Conservation (phyloP, 2,329 filamentous ascomycete genomes). For the Claviceps sp. region DNA sequence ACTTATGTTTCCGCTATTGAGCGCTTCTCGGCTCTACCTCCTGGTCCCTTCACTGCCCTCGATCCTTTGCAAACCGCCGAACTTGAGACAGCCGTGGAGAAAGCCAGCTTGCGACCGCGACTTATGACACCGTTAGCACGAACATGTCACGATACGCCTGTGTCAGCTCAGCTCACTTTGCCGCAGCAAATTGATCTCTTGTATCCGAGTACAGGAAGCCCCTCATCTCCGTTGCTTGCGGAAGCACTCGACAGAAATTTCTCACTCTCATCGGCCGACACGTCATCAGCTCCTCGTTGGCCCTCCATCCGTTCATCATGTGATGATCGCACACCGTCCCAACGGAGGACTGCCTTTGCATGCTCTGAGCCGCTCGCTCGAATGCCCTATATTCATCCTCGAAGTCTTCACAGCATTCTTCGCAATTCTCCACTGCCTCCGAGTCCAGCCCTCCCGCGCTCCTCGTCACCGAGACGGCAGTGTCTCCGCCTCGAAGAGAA, state of each 20-base stretch:
- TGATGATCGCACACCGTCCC: constrained; percentile 9
- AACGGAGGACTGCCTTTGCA: constrained; percentile 1
- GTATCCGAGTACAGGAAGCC: constrained; percentile 43
- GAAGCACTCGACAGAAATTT: constrained; percentile 36
- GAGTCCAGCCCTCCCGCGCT: constrained; percentile 32
- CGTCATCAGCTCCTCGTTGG: constrained; percentile 5
- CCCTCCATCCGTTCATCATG: constrained; percentile 1
- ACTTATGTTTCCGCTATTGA: constrained; percentile 50
- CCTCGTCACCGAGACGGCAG: constrained; percentile 40
- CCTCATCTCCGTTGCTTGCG: constrained; percentile 45
- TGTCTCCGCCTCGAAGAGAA: constrained; percentile 42
- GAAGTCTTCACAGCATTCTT: constrained; percentile 48
- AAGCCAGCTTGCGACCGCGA: constrained; percentile 18
- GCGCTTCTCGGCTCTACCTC: constrained; percentile 35
- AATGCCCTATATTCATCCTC: constrained; percentile 43
- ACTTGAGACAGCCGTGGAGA: constrained; percentile 17
- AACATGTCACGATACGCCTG: constrained; percentile 38
- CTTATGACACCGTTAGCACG: constrained; percentile 31
- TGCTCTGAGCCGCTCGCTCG: neutral
- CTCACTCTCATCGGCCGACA: constrained; percentile 28
- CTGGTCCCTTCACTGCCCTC: constrained; percentile 36
- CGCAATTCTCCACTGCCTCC: constrained; percentile 52
- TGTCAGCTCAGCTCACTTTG: constrained; percentile 37
- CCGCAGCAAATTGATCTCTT: constrained; percentile 31
- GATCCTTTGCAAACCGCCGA: constrained; percentile 24